Base-by-base conservation (phyloP, 1,284 basidiomycete genomes). In the Takashimella tepidaria region DNA sequence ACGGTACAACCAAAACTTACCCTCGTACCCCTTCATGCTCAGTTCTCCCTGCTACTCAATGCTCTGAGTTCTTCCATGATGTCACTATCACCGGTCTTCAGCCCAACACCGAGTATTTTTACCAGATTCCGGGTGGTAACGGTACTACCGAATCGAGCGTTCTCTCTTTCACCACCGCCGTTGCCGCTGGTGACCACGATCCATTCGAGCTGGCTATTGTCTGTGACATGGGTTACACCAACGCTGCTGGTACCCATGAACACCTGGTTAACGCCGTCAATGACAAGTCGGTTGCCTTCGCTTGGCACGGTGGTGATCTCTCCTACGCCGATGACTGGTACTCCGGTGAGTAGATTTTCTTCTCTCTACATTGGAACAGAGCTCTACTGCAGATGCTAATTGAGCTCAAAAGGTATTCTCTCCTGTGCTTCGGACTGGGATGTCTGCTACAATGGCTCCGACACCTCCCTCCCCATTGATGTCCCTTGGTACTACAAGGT, bases 181-280 rank as follows among this genome's bases (percentile, higher is more conserved):
- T 22, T 2, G 25, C 47, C 2, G 47, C 61, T 11, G 67, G 67
- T 4, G 47, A 56, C 40, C 21, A 46, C 5, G 27, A 12, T n/a
- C 23, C 54, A 24, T 73, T 72, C 57, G 53, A 55, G 24, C 59
- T 68, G 46, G 63, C 67, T 16, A 61, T 72, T 12, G 54, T 73
- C 48, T 63, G 64, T 50, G 73, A 75, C 53, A 73, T 74, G 70
- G 72, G 72, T 5, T 71, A 73, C 55, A 72, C 68, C 20, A 70
- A 73, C 49, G 64, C 65, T 3, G 56, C 59, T 41, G 73, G 71
- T 6, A 69, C 70, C 45, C 66, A 69, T 21, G 60, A 59, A 41
- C 61, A 61, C 21, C 58, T 69, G 3, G 26, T 59, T 22, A 51
- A 63, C 16, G 58, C 60, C 1, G 62, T 67, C 10, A 53, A 58